Evolutionary conservation across 177 flowering plant genomes (phyloP).

Genomic region (Vitis hybrid): DNA sequence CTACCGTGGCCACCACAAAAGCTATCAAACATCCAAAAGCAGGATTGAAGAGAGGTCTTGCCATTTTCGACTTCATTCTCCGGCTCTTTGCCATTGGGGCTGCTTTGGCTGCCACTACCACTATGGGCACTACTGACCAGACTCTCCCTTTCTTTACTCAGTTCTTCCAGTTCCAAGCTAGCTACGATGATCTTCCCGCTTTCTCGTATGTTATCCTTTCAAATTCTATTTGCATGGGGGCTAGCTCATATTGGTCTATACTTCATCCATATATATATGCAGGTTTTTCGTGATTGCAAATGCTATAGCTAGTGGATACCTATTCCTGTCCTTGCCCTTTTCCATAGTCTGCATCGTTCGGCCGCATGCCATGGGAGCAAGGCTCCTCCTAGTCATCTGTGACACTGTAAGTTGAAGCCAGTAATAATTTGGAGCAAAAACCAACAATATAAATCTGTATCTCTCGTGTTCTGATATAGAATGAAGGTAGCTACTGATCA

Average conservation of each 20-base stretch:
- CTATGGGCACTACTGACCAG: slow-evolving; percentile 66
- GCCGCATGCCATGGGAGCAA: slow-evolving; percentile 43
- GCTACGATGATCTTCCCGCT: slow-evolving; percentile 60
- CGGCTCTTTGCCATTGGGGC: slow-evolving; percentile 47
- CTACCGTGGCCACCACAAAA: slow-evolving; percentile 16
- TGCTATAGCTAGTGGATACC: slow-evolving; percentile 55
- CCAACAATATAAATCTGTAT: too few relatives aligned
- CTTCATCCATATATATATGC: slow-evolving; percentile 4
- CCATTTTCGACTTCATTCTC: slow-evolving; percentile 58
- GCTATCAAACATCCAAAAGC: slow-evolving; percentile 17
- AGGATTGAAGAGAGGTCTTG: slow-evolving; percentile 50
- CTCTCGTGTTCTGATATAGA: too few relatives aligned
- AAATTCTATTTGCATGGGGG: neutral
- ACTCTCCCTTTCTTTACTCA: slow-evolving; percentile 89
- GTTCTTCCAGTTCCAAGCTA: slow-evolving; percentile 73
- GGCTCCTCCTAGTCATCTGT: slow-evolving; percentile 49
- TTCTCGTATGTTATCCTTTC: slow-evolving; percentile 35
- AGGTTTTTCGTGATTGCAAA: slow-evolving; percentile 74
- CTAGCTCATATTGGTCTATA: neutral
- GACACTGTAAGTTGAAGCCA: slow-evolving; percentile 50
- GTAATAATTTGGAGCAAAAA: neutral
- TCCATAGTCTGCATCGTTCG: slow-evolving; percentile 63
- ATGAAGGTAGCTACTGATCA: neutral
- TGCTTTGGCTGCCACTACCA: slow-evolving; percentile 48
- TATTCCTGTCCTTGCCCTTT: slow-evolving; percentile 69